Percentiles rank a stretch among this genome's conserved stretches.
These are phyloP conservation scores for Camelina laxa DNA, from an alignment of 345 rosid genomes.

Conservation along the genomic window DNA sequence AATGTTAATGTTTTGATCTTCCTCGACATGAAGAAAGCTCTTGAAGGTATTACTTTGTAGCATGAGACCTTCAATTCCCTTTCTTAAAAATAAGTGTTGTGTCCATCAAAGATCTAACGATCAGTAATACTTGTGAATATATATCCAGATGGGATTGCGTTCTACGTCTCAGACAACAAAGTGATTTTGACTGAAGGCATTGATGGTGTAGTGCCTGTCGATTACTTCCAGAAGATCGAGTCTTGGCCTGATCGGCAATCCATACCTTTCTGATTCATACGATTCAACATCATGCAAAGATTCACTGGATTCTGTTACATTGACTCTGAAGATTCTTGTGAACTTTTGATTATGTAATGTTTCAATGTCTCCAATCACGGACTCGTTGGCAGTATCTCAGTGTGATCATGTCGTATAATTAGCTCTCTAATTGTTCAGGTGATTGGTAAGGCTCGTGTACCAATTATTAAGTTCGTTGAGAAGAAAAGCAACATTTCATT, in stretches of 20 bases:
- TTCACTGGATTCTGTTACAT: too few relatives aligned
- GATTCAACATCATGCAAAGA: background rate
- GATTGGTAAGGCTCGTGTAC: too few relatives aligned
- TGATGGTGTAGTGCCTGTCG: conserved; percentile 73
- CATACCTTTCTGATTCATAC: conserved; percentile 49
- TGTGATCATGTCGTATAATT: too few relatives aligned
- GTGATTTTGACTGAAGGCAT: conserved; percentile 93
- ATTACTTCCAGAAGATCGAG: conserved; percentile 74
- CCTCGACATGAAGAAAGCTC: conserved; percentile 75
- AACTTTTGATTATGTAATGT: background rate
- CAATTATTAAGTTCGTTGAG: too few relatives aligned
- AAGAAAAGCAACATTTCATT: too few relatives aligned
- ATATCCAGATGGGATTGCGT: conserved; percentile 73
- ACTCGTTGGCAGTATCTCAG: too few relatives aligned
- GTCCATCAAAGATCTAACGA: conserved; percentile 1
- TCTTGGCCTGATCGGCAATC: conserved; percentile 74
- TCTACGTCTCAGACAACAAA: conserved; percentile 84
- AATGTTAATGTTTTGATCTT: conserved; percentile 71
- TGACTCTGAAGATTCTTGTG: too few relatives aligned
- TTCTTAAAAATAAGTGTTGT: background rate
- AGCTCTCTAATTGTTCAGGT: too few relatives aligned
- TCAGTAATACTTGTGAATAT: background rate
- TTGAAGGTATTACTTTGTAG: conserved; percentile 63
- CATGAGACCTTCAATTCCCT: background rate
- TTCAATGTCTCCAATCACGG: background rate